These are phyloP conservation scores for Phytophthora hybrid DNA, from an alignment of 352 stramenopile genomes.

Conservation along the genomic window DNA sequence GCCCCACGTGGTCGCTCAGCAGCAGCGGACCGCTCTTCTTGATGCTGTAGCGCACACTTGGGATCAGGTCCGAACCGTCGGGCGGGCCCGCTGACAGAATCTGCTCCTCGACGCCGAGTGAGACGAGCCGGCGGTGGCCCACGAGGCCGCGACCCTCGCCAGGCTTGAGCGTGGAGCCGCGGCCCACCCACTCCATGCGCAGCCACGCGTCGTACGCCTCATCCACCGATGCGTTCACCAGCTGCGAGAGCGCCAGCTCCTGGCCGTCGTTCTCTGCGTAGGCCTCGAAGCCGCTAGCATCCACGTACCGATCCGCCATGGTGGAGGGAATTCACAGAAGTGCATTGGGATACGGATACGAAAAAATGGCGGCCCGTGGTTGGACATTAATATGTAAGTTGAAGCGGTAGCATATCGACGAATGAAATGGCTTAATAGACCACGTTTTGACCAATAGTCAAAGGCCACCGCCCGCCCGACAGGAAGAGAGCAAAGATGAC, in stretches of 20 bases:
- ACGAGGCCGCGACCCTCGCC: slow-evolving; percentile 53
- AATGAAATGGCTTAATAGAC: neutral
- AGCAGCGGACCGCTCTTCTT: slow-evolving; percentile 53
- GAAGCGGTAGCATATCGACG: neutral
- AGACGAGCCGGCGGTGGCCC: slow-evolving; percentile 50
- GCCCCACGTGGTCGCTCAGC: slow-evolving; percentile 57
- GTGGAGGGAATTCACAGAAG: neutral
- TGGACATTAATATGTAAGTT: neutral
- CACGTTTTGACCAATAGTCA: neutral
- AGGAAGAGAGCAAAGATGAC: too few species aligned
- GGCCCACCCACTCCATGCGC: slow-evolving; percentile 51
- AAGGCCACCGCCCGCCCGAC: neutral
- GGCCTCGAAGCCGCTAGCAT: slow-evolving; percentile 47
- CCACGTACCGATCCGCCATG: slow-evolving; percentile 49
- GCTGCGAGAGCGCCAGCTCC: slow-evolving; percentile 51
- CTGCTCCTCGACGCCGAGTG: slow-evolving; percentile 59
- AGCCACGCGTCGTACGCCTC: slow-evolving; percentile 65
- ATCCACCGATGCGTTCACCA: slow-evolving; percentile 43
- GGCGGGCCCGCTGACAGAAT: slow-evolving; percentile 61
- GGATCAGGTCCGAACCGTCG: slow-evolving; percentile 48
- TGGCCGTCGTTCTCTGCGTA: slow-evolving; percentile 63
- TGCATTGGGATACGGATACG: slow-evolving; percentile 4
- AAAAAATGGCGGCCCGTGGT: neutral
- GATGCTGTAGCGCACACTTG: slow-evolving; percentile 60
- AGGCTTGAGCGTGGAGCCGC: slow-evolving; percentile 39